Evolutionary conservation across 2,329 filamentous ascomycete species (phyloP), one percentile per base, ranked within the genome.

Genomic region (Helicocarpus griseus): DNA sequence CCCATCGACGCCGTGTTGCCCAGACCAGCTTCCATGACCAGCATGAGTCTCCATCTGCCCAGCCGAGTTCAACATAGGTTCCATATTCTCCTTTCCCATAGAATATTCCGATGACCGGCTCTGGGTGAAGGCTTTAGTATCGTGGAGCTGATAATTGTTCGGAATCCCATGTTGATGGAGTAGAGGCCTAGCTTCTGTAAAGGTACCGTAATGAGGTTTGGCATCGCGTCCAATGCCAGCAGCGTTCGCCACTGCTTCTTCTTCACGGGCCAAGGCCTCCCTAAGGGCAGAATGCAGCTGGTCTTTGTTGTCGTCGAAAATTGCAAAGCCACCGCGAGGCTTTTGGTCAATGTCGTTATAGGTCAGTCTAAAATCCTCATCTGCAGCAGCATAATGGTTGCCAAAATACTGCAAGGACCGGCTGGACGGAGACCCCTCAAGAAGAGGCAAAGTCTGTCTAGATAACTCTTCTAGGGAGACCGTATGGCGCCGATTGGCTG

Each of bases 21-120:
- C 59, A 55, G 33, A 61, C 62, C 13, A 63, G 62, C 21, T 59
- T 44, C 61, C 62, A 66, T 52, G 36, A 29, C 48, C 55, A n/a
- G 57, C 52, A 39, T 57, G 53, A 40, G 57, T 40, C 21, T 64
- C 63, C 26, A 63, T 56, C 43, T 57, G 59, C 14, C 43, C 46
- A 43, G 28, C 21, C 3, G 54, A 46, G 17, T 49, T 46, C 36
- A 55, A 38, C 57, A 63, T 58, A 4, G 67, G 67, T 38, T 69
- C 68, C n/a, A 70, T 62, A 49, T 69, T 70, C 52, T 70, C 68
- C 48, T 70, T 69, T n/a, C 57, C 62, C 14, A 53, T 38, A 6
- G 56, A 28, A 29, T 49, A 31, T 39, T 52, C 54, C 24, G 55
- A 48, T 29, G 54, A 24, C 35, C 53, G 41, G 14, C 43, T 53